phyloP scores from a whole-genome alignment of 768 basidiomycete genomes.

The Kwoniella pini region DNA sequence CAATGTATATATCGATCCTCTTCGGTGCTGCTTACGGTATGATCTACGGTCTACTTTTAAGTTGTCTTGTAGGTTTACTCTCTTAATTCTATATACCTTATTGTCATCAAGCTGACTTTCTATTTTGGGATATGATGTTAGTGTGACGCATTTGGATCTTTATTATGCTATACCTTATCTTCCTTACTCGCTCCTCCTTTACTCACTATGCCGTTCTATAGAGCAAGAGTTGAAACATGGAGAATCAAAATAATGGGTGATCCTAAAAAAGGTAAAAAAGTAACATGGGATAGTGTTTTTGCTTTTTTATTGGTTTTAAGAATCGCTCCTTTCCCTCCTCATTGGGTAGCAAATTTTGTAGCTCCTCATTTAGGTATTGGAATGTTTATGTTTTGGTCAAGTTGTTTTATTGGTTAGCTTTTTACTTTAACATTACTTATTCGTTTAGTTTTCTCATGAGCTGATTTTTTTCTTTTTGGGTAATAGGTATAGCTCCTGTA shows the following conservation, averaged over 20 bases:
- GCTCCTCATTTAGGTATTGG: constrained; percentile 90
- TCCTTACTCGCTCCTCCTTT: constrained; percentile 90
- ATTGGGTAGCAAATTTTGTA: constrained; percentile 93
- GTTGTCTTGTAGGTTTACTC: constrained; percentile 64
- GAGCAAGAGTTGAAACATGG: constrained; percentile 78
- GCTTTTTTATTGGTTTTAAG: constrained; percentile 90
- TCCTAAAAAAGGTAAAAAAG: constrained; percentile 63
- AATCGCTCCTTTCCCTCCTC: constrained; percentile 84
- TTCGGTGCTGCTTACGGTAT: constrained; percentile 96
- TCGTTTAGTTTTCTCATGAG: too few species aligned
- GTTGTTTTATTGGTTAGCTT: constrained; percentile 70
- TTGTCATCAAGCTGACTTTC: too few species aligned
- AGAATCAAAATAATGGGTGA: constrained; percentile 72
- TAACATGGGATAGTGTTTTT: constrained; percentile 61
- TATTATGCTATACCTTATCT: constrained; percentile 89
- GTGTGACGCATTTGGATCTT: constrained; percentile 86
- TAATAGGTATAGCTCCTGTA: constrained; percentile 69
- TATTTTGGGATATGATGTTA: too few species aligned
- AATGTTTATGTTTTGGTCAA: constrained; percentile 80
- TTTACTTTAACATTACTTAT: background rate
- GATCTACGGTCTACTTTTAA: constrained; percentile 78
- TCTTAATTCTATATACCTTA: too few species aligned
- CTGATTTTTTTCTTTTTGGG: too few species aligned
- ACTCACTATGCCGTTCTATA: constrained; percentile 81
- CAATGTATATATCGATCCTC: constrained; percentile 96